Percentiles rank a stretch among this genome's conserved stretches.
These are phyloP conservation scores for Cadophora malorum DNA, from an alignment of 2,329 filamentous ascomycete species.

Conservation along the genomic window DNA sequence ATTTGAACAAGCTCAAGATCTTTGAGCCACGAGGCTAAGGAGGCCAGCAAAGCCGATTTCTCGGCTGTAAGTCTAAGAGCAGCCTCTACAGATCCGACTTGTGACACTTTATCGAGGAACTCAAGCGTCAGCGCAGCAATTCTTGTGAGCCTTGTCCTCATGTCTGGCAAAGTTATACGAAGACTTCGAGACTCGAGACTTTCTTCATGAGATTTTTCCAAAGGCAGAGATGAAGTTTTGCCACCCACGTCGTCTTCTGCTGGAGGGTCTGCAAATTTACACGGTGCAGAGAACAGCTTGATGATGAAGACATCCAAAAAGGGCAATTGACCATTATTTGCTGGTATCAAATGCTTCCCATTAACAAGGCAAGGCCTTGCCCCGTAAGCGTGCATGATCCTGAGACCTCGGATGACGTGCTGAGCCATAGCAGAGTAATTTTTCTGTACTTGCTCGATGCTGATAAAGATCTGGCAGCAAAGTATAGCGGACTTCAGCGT, in stretches of 20 bases:
- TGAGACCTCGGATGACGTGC: constrained; percentile 52
- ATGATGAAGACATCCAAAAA: constrained; percentile 52
- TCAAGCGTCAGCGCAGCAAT: constrained; percentile 45
- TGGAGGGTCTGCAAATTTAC: constrained; percentile 48
- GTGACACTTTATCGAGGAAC: constrained; percentile 45
- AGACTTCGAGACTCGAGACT: constrained; percentile 36
- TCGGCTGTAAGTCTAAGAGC: constrained; percentile 43
- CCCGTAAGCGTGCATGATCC: constrained; percentile 52
- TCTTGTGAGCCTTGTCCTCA: constrained; percentile 46
- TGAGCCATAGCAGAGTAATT: constrained; percentile 52
- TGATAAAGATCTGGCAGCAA: constrained; percentile 56
- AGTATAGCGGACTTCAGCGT: constrained; percentile 50
- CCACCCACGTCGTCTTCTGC: constrained; percentile 31
- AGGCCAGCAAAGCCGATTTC: constrained; percentile 45
- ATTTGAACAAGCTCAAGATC: constrained; percentile 41
- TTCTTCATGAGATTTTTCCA: constrained; percentile 37
- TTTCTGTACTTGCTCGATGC: constrained; percentile 52
- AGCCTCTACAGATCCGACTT: constrained; percentile 35
- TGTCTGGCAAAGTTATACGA: constrained; percentile 48
- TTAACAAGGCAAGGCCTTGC: constrained; percentile 47
- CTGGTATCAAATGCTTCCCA: constrained; percentile 43
- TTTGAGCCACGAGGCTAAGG: constrained; percentile 46
- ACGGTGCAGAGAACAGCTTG: constrained; percentile 52
- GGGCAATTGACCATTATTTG: constrained; percentile 46
- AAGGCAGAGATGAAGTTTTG: constrained; percentile 34